Evolutionary conservation across 2,329 filamentous ascomycete species (phyloP), one percentile per base, ranked within the genome.

Genomic region (Zalaria sp.): DNA sequence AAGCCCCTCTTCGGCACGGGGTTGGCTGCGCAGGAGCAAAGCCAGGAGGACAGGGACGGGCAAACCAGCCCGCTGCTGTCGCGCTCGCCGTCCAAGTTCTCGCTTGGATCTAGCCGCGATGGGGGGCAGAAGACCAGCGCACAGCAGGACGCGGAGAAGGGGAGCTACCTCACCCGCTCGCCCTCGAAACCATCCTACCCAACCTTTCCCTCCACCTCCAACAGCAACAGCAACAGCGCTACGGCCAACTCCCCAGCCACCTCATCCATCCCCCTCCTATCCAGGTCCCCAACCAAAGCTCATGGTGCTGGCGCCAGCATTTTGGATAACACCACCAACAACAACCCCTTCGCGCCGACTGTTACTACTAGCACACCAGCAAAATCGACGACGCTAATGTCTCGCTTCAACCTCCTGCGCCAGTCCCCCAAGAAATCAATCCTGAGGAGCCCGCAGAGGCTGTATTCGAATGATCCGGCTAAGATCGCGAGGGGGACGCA

Each of bases 401-500:
- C 59, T 25, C 66, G 61, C 46, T 59, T 63, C 46, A 64, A 66
- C 43, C 52, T 75, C 5, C 68, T 75, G 27, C 70, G 63, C n/a
- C 53, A 70, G 27, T 61, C 63, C n/a, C 65, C 66, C 8, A 65
- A 79, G 45, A 77, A 73, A 50, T 79, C 75, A 1, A 80, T 81
- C 46, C 68, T 81, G n/a, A 73, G 75, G 65, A 60, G 69, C 53
- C 60, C 77, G 55, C 53, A 73, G 60, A 55, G 77, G 51, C 63
- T 77, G 34, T 79, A 75, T 56, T 77, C 73, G 1, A 63, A 69
- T 42, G 73, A 79, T 47, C 73, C 72, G 3, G 49, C 59, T 36
- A 76, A 79, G 56, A 65, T 77, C 35, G 75, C 74, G 34, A 70
- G 73, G 9, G 75, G 74, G 27, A 78, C 75, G 5, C 74, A 79